These are phyloP conservation scores for Chamaecrista fasciculata DNA, from an alignment of 306 rosid species.

Conservation along the genomic window DNA sequence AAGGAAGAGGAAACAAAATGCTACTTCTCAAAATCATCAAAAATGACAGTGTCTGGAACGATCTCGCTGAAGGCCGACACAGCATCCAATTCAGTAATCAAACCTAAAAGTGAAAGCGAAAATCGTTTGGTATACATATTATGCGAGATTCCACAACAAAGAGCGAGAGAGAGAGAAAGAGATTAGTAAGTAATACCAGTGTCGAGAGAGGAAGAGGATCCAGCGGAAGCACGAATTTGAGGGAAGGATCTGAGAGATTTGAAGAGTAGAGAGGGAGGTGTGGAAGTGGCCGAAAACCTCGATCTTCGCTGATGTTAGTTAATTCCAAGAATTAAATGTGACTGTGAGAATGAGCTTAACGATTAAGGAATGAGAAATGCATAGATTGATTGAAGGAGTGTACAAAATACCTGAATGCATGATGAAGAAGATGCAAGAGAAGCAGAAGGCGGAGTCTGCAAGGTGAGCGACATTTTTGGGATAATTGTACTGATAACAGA, in stretches of 20 bases:
- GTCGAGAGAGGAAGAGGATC: constrained; percentile 50
- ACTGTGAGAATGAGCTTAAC: neutral
- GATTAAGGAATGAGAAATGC: neutral
- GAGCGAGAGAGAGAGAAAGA: neutral
- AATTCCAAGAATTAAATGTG: neutral
- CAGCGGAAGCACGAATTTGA: constrained; percentile 51
- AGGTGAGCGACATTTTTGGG: constrained; percentile 49
- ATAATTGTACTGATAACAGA: no score
- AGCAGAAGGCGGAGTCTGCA: constrained; percentile 68
- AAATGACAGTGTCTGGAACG: constrained; percentile 95
- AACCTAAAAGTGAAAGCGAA: constrained; percentile 47
- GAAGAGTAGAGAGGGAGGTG: constrained; percentile 31
- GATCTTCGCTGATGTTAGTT: constrained; percentile 37
- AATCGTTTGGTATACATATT: neutral
- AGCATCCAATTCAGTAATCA: constrained; percentile 70
- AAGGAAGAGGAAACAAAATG: neutral
- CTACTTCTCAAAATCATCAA: constrained; percentile 88
- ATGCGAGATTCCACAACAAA: neutral
- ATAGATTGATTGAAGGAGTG: neutral
- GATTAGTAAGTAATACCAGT: constrained; percentile 39
- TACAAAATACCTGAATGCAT: constrained; percentile 39
- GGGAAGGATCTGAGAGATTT: constrained; percentile 39
- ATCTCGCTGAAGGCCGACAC: constrained; percentile 89
- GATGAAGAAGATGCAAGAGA: constrained; percentile 52
- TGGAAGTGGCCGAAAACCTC: constrained; percentile 42